These are phyloP conservation scores for Pleurotus salmoneostramineus DNA, from an alignment of 768 basidiomycete genomes.

Conservation along the genomic window DNA sequence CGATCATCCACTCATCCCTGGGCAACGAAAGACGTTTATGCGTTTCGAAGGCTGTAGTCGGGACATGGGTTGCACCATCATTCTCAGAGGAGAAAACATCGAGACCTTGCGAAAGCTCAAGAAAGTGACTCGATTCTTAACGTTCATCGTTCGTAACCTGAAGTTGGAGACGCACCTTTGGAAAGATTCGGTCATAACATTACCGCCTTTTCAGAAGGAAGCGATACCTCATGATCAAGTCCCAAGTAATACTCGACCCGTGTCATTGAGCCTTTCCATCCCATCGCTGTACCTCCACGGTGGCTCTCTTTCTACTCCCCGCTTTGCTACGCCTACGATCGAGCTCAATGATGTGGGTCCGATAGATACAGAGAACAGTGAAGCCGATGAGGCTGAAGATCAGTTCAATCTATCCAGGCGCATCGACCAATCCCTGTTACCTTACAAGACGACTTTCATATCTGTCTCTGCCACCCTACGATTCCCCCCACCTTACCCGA, in stretches of 20 bases:
- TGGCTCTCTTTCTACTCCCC: slow-evolving; percentile 26
- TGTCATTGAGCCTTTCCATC: slow-evolving; percentile 11
- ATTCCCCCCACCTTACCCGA: slow-evolving; percentile 89
- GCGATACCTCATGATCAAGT: slow-evolving; percentile 49
- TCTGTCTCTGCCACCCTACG: slow-evolving; percentile 92
- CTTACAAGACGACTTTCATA: slow-evolving; percentile 83
- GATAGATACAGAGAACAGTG: slow-evolving; percentile 31
- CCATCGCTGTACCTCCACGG: slow-evolving; percentile 20
- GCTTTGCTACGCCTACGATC: slow-evolving; percentile 21
- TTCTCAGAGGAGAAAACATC: slow-evolving; percentile 83
- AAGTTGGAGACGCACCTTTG: slow-evolving; percentile 93
- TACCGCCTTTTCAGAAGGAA: slow-evolving; percentile 62
- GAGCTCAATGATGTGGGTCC: slow-evolving; percentile 2
- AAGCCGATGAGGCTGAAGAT: slow-evolving; percentile 71
- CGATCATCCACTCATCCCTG: slow-evolving; percentile 93
- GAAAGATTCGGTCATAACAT: slow-evolving; percentile 81
- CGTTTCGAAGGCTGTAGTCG: slow-evolving; percentile 94
- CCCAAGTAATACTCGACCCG: background rate
- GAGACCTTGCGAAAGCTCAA: slow-evolving; percentile 83
- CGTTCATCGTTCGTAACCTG: slow-evolving; percentile 88
- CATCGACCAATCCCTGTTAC: slow-evolving; percentile 78
- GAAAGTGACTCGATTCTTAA: slow-evolving; percentile 88
- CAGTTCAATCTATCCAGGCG: slow-evolving; percentile 66
- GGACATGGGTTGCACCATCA: slow-evolving; percentile 93
- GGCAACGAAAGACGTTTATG: slow-evolving; percentile 93